Conservation (phyloP, 2,329 filamentous ascomycete genomes). For the Phyllosticta ampelicida region DNA sequence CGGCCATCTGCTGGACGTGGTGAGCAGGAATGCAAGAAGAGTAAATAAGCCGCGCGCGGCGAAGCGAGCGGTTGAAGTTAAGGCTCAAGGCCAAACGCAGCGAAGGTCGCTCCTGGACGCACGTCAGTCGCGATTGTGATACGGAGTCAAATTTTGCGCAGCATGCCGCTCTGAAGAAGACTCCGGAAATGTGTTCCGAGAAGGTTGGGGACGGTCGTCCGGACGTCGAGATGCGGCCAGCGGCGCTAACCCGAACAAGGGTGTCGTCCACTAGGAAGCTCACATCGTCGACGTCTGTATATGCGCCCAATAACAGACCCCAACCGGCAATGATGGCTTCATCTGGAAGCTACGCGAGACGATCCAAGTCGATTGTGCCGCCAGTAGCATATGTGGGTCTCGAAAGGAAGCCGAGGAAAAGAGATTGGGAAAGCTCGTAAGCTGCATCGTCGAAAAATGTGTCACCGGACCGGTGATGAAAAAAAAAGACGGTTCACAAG, state of each 20-base stretch:
- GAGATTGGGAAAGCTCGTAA: slow-evolving; percentile 8
- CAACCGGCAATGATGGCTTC: slow-evolving; percentile 12
- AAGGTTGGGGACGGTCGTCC: neutral
- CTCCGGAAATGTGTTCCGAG: neutral
- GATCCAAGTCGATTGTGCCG: neutral
- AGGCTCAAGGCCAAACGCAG: slow-evolving; percentile 2
- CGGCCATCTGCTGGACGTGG: slow-evolving; percentile 9
- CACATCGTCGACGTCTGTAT: slow-evolving; percentile 11
- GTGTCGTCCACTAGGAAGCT: slow-evolving; percentile 11
- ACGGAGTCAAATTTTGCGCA: neutral
- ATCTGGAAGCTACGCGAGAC: slow-evolving; percentile 8
- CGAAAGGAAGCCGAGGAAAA: neutral
- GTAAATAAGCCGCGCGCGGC: neutral
- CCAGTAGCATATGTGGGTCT: neutral
- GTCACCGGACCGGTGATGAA: neutral
- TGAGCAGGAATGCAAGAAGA: slow-evolving; percentile 4
- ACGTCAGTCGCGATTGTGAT: neutral
- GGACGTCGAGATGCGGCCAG: slow-evolving; percentile 4
- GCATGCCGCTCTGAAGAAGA: slow-evolving; percentile 10
- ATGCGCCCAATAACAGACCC: slow-evolving; percentile 12
- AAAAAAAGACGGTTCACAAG: neutral
- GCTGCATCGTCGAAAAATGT: neutral
- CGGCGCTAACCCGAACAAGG: slow-evolving; percentile 6
- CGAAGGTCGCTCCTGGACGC: slow-evolving; percentile 1
- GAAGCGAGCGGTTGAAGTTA: slow-evolving; percentile 2